phyloP scores from a whole-genome alignment of 805 yeast genomes.

The Yarrowia keelungensis region DNA sequence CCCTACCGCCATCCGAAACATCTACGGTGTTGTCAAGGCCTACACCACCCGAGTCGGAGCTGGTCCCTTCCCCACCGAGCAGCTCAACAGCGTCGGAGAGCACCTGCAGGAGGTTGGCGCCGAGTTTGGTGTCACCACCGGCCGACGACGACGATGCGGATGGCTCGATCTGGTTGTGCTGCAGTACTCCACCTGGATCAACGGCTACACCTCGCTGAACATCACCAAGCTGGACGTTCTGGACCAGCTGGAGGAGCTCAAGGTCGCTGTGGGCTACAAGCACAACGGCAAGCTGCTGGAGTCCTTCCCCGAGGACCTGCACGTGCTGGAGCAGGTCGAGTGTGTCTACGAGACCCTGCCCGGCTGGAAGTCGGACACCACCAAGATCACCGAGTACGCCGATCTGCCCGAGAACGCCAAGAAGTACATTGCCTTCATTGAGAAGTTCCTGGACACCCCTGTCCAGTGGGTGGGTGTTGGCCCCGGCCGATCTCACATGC shows the following conservation, averaged over 20 bases:
- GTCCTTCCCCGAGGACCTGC: conserved; percentile 92
- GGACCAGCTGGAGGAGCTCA: conserved; percentile 85
- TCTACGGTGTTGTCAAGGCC: conserved; percentile 97
- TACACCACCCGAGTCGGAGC: conserved; percentile 99
- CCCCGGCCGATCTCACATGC: conserved; percentile 94
- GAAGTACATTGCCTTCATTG: conserved; percentile 83
- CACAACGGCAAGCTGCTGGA: conserved; percentile 76
- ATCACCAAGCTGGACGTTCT: conserved; percentile 95
- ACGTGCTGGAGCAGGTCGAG: conserved; percentile 82
- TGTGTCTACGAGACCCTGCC: conserved; percentile 91
- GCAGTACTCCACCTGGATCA: conserved; percentile 87
- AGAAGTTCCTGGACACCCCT: conserved; percentile 81
- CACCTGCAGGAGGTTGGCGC: conserved; percentile 90
- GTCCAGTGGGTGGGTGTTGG: conserved; percentile 98
- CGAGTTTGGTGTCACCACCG: conserved; percentile 97
- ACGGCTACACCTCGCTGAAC: conserved; percentile 93
- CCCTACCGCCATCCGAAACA: conserved; percentile 79
- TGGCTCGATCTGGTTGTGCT: conserved; percentile 97
- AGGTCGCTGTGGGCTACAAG: conserved; percentile 85
- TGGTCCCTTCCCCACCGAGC: conserved; percentile 99
- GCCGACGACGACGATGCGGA: conserved; percentile 98
- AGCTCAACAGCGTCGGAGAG: conserved; percentile 85
- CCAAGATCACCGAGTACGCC: conserved; percentile 68
- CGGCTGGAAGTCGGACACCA: conserved; percentile 91
- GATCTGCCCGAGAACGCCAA: conserved; percentile 90